Evolutionary conservation across 2,329 filamentous ascomycete genomes (phyloP).

Genomic region (Chaetomiaceae sp.): DNA sequence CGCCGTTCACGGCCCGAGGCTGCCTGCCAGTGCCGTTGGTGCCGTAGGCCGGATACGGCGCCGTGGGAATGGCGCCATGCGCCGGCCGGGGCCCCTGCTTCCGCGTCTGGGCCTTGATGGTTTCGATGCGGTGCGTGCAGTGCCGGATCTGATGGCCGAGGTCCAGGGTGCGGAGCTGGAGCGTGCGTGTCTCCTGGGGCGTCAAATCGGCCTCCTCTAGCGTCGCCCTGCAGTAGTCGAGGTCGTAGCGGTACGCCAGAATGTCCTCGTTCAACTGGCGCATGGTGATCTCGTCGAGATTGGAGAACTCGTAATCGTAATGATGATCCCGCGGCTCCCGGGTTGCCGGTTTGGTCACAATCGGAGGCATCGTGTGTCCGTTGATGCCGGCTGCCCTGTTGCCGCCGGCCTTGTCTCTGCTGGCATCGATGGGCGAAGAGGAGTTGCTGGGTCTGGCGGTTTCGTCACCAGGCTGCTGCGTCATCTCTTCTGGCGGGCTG

Average conservation of each 20-base stretch:
- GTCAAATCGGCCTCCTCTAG: constrained; percentile 34
- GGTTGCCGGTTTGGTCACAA: neutral
- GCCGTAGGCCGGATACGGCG: neutral
- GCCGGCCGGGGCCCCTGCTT: constrained; percentile 12
- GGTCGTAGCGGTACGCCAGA: constrained; percentile 39
- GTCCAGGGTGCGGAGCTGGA: constrained; percentile 42
- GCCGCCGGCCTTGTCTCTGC: neutral
- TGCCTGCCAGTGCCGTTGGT: neutral
- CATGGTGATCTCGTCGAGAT: constrained; percentile 31
- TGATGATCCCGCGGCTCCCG: neutral
- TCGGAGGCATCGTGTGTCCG: neutral
- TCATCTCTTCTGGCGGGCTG: no score
- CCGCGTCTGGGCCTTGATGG: constrained; percentile 33
- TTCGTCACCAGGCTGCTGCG: neutral
- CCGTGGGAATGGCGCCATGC: neutral
- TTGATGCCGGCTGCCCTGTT: neutral
- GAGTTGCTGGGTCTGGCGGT: neutral
- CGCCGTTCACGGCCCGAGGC: neutral
- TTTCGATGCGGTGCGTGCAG: constrained; percentile 39
- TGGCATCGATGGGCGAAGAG: neutral
- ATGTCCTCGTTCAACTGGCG: constrained; percentile 42
- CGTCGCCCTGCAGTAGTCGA: constrained; percentile 38
- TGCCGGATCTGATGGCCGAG: constrained; percentile 42
- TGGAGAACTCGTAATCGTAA: constrained; percentile 14
- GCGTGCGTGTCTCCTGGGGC: constrained; percentile 38